Evolutionary conservation across 2,329 filamentous ascomycete genomes (phyloP).

Genomic region (Penicillium expansum): DNA sequence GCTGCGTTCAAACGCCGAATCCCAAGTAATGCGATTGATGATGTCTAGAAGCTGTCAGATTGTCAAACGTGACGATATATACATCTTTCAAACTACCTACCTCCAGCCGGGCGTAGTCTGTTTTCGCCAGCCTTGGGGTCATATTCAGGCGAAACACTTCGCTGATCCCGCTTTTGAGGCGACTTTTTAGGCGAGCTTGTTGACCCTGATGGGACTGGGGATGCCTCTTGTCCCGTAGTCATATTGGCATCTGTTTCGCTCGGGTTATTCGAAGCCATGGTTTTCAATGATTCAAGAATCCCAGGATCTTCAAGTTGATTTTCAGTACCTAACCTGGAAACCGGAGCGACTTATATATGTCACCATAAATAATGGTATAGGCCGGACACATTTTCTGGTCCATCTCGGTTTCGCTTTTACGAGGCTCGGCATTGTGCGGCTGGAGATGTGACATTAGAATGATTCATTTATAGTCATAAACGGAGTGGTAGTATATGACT

Average conservation of each 20-base stretch:
- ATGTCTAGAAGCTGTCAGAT: conserved; percentile 36
- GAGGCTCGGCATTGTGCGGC: background rate
- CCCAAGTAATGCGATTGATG: conserved; percentile 52
- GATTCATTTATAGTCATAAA: background rate
- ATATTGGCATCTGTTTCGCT: background rate
- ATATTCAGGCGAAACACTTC: background rate
- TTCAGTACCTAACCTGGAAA: background rate
- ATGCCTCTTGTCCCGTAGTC: background rate
- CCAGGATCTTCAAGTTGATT: no score
- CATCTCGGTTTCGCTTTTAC: background rate
- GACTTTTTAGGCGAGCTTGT: background rate
- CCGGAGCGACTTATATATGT: background rate
- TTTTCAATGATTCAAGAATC: no score
- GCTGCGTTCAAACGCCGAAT: conserved; percentile 43
- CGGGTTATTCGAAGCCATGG: background rate
- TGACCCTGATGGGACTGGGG: background rate
- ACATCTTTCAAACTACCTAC: background rate
- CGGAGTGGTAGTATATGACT: background rate
- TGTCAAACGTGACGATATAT: background rate
- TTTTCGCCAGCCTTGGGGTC: conserved; percentile 16
- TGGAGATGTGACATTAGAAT: background rate
- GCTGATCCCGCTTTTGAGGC: background rate
- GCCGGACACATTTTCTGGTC: background rate
- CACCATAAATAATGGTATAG: background rate
- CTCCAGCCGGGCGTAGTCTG: conserved; percentile 18